phyloP scores from a whole-genome alignment of 371 early-diverging fungal genomes.

The Mucor racemosus region DNA sequence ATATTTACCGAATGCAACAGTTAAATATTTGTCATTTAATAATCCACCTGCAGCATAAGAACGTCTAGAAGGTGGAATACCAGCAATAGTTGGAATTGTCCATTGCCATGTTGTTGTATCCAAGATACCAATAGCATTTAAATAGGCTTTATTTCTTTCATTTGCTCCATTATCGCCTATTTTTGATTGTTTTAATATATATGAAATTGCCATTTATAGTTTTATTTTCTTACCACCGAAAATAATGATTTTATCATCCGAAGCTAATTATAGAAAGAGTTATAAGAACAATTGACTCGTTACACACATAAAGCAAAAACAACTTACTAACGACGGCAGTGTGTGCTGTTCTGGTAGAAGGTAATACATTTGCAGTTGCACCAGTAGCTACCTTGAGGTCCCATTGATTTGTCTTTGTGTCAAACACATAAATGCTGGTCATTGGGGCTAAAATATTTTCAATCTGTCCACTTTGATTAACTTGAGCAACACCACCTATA shows the following conservation, averaged over 20 bases:
- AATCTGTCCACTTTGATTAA: background rate
- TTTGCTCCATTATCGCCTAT: slow-evolving; percentile 41
- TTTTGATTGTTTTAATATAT: background rate
- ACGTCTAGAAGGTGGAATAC: slow-evolving; percentile 50
- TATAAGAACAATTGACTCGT: background rate
- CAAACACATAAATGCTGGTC: slow-evolving; percentile 31
- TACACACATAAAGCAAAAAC: background rate
- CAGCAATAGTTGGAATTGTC: slow-evolving; percentile 30
- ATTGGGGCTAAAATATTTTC: slow-evolving; percentile 15
- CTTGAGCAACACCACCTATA: slow-evolving; percentile 41
- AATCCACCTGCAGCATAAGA: slow-evolving; percentile 45
- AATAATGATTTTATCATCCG: slow-evolving; percentile 42
- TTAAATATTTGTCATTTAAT: slow-evolving; percentile 31
- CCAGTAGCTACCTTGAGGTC: slow-evolving; percentile 13
- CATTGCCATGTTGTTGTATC: slow-evolving; percentile 52
- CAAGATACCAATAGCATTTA: slow-evolving; percentile 40
- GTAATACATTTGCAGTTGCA: slow-evolving; percentile 1
- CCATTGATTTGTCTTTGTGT: slow-evolving; percentile 22
- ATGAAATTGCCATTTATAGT: slow-evolving; percentile 1
- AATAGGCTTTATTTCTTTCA: slow-evolving; percentile 30
- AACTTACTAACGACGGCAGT: slow-evolving; percentile 48
- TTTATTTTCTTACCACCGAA: slow-evolving; percentile 47
- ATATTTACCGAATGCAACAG: slow-evolving; percentile 50
- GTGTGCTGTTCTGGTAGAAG: slow-evolving; percentile 38
- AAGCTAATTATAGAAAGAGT: slow-evolving; percentile 23